A percentile compares a stretch with the other conserved stretches of the same genome.
phyloP scores from a whole-genome alignment of 176 grass and related monocot genomes.

The Oryza australiensis region DNA sequence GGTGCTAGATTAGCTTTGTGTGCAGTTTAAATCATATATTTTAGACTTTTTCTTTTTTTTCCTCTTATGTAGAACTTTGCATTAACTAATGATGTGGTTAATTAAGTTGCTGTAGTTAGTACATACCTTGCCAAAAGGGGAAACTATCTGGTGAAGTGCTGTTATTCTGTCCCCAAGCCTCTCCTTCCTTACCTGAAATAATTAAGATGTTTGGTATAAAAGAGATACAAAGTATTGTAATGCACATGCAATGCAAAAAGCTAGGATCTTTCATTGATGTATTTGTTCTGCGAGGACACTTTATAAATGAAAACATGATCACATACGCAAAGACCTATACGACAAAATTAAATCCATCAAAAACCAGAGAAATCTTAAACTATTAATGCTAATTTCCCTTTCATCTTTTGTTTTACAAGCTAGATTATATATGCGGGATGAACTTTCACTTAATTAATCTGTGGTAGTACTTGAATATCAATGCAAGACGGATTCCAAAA shows the following conservation, averaged over 20 bases:
- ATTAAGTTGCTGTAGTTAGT: not conserved
- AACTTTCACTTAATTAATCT: not conserved
- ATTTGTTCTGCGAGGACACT: not conserved
- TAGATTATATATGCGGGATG: not conserved
- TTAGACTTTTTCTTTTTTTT: too few species aligned
- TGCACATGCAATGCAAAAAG: not conserved
- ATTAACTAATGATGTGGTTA: not conserved
- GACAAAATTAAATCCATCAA: not conserved
- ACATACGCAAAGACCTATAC: not conserved
- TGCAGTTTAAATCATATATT: not conserved
- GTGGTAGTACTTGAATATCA: not conserved
- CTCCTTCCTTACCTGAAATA: slow-evolving; percentile 85
- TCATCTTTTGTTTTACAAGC: not conserved
- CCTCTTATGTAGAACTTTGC: too few species aligned
- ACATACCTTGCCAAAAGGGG: slow-evolving; percentile 88
- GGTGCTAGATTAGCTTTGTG: not conserved
- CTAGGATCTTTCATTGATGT: not conserved
- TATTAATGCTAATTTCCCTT: not conserved
- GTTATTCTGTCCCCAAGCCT: slow-evolving; percentile 85
- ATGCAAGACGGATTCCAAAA: not conserved
- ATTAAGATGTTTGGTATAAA: slow-evolving; percentile 20
- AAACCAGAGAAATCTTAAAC: not conserved
- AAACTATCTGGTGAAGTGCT: slow-evolving; percentile 80
- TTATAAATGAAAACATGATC: not conserved
- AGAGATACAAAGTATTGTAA: not conserved